phyloP scores from a whole-genome alignment of 2,329 filamentous ascomycete species.

The Aureobasidium sp. region DNA sequence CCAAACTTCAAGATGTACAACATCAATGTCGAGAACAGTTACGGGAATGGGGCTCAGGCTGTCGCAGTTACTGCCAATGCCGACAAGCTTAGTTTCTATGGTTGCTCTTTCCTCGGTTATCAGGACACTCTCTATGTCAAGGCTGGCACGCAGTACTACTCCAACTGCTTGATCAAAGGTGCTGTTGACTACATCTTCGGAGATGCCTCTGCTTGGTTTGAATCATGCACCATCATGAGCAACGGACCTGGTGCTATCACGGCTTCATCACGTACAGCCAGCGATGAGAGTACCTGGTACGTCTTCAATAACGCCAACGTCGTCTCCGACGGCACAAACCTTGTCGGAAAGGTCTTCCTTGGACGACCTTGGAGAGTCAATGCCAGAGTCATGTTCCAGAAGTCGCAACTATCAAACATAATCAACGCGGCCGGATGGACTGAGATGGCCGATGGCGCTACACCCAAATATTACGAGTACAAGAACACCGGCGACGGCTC shows the following conservation, averaged over 20 bases:
- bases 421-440: slow-evolving; percentile 17
- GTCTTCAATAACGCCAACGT: slow-evolving; percentile 22
- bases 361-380: slow-evolving; percentile 11
- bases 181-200: slow-evolving; percentile 36
- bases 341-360: neutral
- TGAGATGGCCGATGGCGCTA: neutral
- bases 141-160: slow-evolving; percentile 19
- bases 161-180: slow-evolving; percentile 26
- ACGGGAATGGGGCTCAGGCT: slow-evolving; percentile 20
- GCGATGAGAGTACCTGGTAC: slow-evolving; percentile 25
- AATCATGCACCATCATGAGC: slow-evolving; percentile 24
- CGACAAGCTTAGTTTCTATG: slow-evolving; percentile 22
- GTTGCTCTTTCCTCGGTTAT: slow-evolving; percentile 19
- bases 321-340: slow-evolving; percentile 16
- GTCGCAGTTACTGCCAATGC: slow-evolving; percentile 23
- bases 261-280: slow-evolving; percentile 24
- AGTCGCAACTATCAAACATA: slow-evolving; percentile 11
- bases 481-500: neutral
- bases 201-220: slow-evolving; percentile 34
- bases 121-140: slow-evolving; percentile 21
- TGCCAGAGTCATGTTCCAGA: slow-evolving; percentile 12
- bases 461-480: neutral
- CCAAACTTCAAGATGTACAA: slow-evolving; percentile 15
- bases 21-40: slow-evolving; percentile 24
- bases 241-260: slow-evolving; percentile 25